phyloP scores from a whole-genome alignment of 2,329 filamentous ascomycete genomes.

The Fusarium sp. region DNA sequence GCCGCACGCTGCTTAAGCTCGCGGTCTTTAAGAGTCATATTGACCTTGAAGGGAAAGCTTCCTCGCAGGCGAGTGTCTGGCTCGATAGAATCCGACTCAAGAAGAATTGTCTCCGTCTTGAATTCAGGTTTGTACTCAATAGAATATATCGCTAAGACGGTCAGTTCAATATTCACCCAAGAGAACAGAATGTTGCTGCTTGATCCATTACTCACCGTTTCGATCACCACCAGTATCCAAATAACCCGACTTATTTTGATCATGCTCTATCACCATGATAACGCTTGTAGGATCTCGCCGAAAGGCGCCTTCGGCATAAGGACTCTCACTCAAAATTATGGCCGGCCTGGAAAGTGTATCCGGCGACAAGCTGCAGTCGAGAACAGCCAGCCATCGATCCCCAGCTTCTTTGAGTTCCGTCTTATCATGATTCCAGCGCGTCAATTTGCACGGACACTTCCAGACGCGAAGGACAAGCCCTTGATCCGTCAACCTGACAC shows the following conservation, averaged over 20 bases:
- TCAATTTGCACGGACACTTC: slow-evolving; percentile 43
- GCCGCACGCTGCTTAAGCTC: slow-evolving; percentile 41
- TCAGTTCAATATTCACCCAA: slow-evolving; percentile 11
- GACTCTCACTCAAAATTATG: slow-evolving; percentile 40
- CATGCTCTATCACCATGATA: slow-evolving; percentile 44
- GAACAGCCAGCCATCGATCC: slow-evolving; percentile 41
- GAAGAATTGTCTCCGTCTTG: slow-evolving; percentile 41
- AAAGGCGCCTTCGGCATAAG: slow-evolving; percentile 32
- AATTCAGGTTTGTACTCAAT: slow-evolving; percentile 44
- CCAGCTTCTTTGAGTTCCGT: slow-evolving; percentile 36
- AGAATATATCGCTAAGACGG: slow-evolving; percentile 35
- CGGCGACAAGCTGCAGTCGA: slow-evolving; percentile 44
- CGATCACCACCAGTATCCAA: slow-evolving; percentile 32
- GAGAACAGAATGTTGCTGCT: background rate
- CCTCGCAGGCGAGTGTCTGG: slow-evolving; percentile 35
- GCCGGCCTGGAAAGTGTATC: slow-evolving; percentile 43
- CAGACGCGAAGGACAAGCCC: slow-evolving; percentile 42
- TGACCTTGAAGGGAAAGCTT: slow-evolving; percentile 44
- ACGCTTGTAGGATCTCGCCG: slow-evolving; percentile 39
- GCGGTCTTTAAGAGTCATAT: slow-evolving; percentile 33
- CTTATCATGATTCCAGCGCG: slow-evolving; percentile 38
- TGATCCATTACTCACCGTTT: slow-evolving; percentile 20
- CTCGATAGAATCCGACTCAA: slow-evolving; percentile 40
- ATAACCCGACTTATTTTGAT: slow-evolving; percentile 37
- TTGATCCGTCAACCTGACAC: slow-evolving; percentile 36